A percentile compares a stretch with the other conserved stretches of the same genome.
These are phyloP conservation scores for Scytalidium sp. DNA, from an alignment of 2,329 filamentous ascomycete species.

Conservation along the genomic window DNA sequence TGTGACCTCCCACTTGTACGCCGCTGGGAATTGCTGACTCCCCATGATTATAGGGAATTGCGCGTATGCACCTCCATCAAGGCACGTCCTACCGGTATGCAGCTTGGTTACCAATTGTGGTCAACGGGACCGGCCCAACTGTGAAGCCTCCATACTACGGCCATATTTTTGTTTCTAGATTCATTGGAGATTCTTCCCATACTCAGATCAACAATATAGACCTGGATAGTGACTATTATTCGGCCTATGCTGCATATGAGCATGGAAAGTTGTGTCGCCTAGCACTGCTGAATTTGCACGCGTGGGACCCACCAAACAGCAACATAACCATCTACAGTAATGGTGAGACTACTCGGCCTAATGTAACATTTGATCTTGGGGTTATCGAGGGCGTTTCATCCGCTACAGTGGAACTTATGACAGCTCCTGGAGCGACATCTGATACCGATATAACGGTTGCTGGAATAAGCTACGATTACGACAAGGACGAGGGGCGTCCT, in stretches of 20 bases:
- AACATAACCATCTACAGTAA: too few relatives aligned
- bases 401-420: neutral
- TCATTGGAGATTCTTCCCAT: neutral
- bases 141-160: neutral
- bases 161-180: neutral
- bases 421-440: neutral
- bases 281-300: neutral
- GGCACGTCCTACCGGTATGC: neutral
- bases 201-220: neutral
- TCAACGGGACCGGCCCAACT: neutral
- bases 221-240: neutral
- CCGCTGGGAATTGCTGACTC: neutral
- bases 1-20: neutral
- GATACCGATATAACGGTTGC: neutral
- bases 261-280: neutral
- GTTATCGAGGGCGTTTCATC: neutral
- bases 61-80: neutral
- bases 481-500: neutral
- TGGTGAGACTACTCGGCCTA: neutral
- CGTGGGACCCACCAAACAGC: neutral
- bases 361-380: neutral
- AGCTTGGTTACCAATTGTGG: neutral
- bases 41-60: neutral
- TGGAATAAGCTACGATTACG: neutral
- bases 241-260: neutral